These are phyloP conservation scores for Penicillium arizonense DNA, from an alignment of 495 filamentous ascomycete species.

Conservation along the genomic window DNA sequence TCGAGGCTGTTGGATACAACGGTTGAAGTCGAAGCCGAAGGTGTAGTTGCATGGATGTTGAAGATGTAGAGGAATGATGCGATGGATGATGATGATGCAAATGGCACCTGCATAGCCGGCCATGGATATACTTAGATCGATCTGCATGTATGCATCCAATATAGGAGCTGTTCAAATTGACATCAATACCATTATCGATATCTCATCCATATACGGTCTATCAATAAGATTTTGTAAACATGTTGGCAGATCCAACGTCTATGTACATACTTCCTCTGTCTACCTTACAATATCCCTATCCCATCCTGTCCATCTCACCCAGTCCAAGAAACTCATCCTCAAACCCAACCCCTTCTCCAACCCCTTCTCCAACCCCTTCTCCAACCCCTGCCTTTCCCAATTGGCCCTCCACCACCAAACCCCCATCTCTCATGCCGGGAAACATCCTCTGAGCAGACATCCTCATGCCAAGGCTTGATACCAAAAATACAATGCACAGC, in stretches of 20 bases:
- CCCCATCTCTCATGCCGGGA: constrained; percentile 30
- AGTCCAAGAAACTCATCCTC: constrained; percentile 10
- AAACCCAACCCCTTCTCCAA: constrained; percentile 25
- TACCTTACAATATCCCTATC: too few species aligned
- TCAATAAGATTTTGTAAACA: background rate
- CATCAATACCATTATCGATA: constrained; percentile 4
- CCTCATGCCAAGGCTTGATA: constrained; percentile 77
- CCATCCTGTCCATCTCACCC: background rate
- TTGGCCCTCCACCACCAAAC: constrained; percentile 66
- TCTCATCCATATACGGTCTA: constrained; percentile 2
- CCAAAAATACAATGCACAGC: constrained; percentile 75
- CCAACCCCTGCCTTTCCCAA: constrained; percentile 46
- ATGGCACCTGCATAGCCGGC: background rate
- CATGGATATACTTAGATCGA: constrained; percentile 7
- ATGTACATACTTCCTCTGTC: background rate
- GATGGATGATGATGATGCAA: background rate
- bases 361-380: too few species aligned
- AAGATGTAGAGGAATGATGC: background rate
- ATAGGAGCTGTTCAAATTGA: constrained; percentile 2
- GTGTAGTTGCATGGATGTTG: background rate
- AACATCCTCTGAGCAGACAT: constrained; percentile 22
- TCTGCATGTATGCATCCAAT: constrained; percentile 7
- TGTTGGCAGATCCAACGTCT: background rate
- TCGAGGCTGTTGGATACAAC: constrained; percentile 60
- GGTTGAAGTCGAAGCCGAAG: constrained; percentile 29